A percentile compares a stretch with the other conserved stretches of the same genome.
phyloP scores from a whole-genome alignment of 1,284 basidiomycete species.

The Schizophyllum commune region DNA sequence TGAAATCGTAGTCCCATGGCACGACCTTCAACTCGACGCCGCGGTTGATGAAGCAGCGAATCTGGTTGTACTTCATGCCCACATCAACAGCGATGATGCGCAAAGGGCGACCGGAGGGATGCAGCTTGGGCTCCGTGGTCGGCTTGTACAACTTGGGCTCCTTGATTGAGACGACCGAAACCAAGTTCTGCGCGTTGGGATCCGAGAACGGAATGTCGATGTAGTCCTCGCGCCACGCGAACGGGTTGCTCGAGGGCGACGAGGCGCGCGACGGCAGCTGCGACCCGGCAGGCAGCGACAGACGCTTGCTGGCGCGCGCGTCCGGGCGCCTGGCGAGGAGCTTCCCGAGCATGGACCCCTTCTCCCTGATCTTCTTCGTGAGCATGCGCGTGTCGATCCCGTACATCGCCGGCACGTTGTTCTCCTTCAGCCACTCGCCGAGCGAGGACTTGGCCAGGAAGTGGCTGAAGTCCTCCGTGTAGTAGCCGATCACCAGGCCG shows the following conservation, averaged over 20 bases:
- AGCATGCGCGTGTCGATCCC: constrained; percentile 96
- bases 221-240: constrained; percentile 77
- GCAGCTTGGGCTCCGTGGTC: constrained; percentile 47
- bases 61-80: constrained; percentile 99
- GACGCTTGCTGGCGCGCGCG: constrained; percentile 27
- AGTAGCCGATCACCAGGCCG: constrained; percentile 89
- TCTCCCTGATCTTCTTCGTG: constrained; percentile 93
- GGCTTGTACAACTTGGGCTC: constrained; percentile 70
- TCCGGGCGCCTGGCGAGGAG: constrained; percentile 58
- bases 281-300: constrained; percentile 25
- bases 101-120: constrained; percentile 75
- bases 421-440: constrained; percentile 92
- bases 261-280: constrained; percentile 42
- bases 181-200: constrained; percentile 88
- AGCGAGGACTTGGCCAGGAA: constrained; percentile 89
- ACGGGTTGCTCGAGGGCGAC: constrained; percentile 37
- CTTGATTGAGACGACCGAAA: constrained; percentile 79
- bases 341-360: constrained; percentile 88
- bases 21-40: constrained; percentile 97
- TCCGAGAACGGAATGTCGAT: constrained; percentile 80
- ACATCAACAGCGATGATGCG: constrained; percentile 93
- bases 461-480: constrained; percentile 93
- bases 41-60: constrained; percentile 90
- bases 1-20: constrained; percentile 95
- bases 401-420: constrained; percentile 90